Conservation (phyloP, 805 yeast genomes). For the Myxozyma nipponensis region DNA sequence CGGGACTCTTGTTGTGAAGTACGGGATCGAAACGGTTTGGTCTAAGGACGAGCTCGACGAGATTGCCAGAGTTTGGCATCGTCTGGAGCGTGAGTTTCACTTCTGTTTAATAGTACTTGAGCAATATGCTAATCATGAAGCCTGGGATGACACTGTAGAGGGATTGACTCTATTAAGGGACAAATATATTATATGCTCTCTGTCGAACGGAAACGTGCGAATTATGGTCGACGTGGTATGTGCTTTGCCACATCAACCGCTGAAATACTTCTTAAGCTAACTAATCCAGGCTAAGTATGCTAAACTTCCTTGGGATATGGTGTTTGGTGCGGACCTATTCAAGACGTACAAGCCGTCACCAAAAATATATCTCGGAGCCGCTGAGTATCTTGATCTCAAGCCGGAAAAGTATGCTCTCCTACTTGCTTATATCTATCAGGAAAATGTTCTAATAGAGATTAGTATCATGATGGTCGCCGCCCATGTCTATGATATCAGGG, state of each 20-base stretch:
- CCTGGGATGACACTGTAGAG: slow-evolving; percentile 24
- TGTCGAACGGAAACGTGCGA: slow-evolving; percentile 25
- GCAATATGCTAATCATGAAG: slow-evolving; percentile 1
- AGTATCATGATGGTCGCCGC: slow-evolving; percentile 26
- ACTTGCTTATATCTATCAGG: neutral
- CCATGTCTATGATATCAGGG: slow-evolving; percentile 23
- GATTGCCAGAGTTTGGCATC: slow-evolving; percentile 22
- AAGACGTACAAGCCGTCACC: slow-evolving; percentile 25
- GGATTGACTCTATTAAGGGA: slow-evolving; percentile 19
- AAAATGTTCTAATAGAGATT: neutral
- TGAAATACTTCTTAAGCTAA: neutral
- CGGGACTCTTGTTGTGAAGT: slow-evolving; percentile 6
- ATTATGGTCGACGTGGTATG: slow-evolving; percentile 24
- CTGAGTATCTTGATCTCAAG: slow-evolving; percentile 14
- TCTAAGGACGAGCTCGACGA: slow-evolving; percentile 14
- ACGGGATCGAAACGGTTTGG: slow-evolving; percentile 9
- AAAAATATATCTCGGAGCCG: slow-evolving; percentile 20
- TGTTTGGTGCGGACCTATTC: slow-evolving; percentile 24
- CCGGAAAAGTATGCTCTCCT: slow-evolving; percentile 27
- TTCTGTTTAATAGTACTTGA: neutral
- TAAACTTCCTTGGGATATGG: slow-evolving; percentile 22
- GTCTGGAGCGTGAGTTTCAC: slow-evolving; percentile 13
- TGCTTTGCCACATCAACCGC: neutral
- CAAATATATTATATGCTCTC: slow-evolving; percentile 17
- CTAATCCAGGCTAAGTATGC: slow-evolving; percentile 25